A percentile compares a stretch with the other conserved stretches of the same genome.
Evolutionary conservation across 2,329 filamentous ascomycete genomes (phyloP).

Genomic region (Botrytis byssoidea): DNA sequence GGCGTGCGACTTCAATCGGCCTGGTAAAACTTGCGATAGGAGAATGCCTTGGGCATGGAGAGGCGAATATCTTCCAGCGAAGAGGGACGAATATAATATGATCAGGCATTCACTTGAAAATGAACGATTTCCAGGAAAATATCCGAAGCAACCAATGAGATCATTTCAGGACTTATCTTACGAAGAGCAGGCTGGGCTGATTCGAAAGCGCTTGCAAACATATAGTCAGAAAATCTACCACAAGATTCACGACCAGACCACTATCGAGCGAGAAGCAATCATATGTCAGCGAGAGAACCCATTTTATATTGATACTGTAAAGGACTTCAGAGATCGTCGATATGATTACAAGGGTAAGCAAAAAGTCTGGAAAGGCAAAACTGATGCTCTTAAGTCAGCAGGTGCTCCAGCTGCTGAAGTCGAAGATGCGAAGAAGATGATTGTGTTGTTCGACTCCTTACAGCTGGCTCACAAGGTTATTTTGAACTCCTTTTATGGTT

Average conservation of each 20-base stretch:
- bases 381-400: constrained; percentile 77
- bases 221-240: constrained; percentile 99
- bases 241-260: constrained; percentile 95
- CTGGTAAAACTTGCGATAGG: constrained; percentile 94
- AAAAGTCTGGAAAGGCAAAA: constrained; percentile 98
- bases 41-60: constrained; percentile 96
- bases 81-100: constrained; percentile 99
- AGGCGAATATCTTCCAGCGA: constrained; percentile 94
- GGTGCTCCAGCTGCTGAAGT: constrained; percentile 75
- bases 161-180: constrained; percentile 76
- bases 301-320: constrained; percentile 96
- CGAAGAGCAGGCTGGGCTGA: constrained; percentile 77
- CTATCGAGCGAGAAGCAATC: constrained; percentile 90
- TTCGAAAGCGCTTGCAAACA: constrained; percentile 83
- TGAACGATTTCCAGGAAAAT: constrained; percentile 83
- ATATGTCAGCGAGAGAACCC: constrained; percentile 98
- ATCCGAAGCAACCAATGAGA: constrained; percentile 65
- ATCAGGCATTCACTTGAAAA: constrained; percentile 88
- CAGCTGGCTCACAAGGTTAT: constrained; percentile 99
- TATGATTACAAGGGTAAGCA: constrained; percentile 99
- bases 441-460: constrained; percentile 89
- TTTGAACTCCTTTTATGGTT: constrained; percentile 97
- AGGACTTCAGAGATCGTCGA: constrained; percentile 91
- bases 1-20: constrained; percentile 96
- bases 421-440: constrained; percentile 98